Conservation (phyloP, 805 yeast genomes). For the Candida koratica region DNA sequence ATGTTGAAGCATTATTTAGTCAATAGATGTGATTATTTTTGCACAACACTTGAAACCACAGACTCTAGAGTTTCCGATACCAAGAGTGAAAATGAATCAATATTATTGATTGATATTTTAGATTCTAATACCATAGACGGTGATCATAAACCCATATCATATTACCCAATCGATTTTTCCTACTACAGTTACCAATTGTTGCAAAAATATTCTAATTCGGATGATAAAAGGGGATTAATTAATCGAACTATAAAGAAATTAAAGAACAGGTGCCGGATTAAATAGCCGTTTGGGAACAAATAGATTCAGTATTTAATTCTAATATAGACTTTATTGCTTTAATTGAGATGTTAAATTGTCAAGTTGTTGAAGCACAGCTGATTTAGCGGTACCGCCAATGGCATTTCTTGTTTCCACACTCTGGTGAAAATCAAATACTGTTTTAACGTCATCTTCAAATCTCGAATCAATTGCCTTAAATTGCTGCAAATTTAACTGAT, state of each 20-base stretch:
- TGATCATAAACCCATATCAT: background rate
- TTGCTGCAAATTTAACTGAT: slow-evolving; percentile 72
- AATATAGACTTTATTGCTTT: background rate
- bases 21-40: too few relatives aligned
- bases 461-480: slow-evolving; percentile 75
- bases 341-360: slow-evolving; percentile 23
- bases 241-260: slow-evolving; percentile 1
- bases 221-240: background rate
- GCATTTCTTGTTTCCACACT: slow-evolving; percentile 97
- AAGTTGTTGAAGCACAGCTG: slow-evolving; percentile 81
- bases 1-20: background rate
- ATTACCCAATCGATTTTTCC: background rate
- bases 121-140: background rate
- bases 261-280: background rate
- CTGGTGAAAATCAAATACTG: slow-evolving; percentile 86
- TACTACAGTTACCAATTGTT: slow-evolving; percentile 2
- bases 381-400: slow-evolving; percentile 93
- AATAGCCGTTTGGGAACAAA: background rate
- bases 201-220: background rate
- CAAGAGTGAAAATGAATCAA: too few relatives aligned
- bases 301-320: background rate
- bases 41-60: too few relatives aligned
- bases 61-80: too few relatives aligned
- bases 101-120: slow-evolving; percentile 2
- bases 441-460: slow-evolving; percentile 74